Conservation (phyloP, 352 stramenopile genomes). For the Pseudoperonospora humuli region DNA sequence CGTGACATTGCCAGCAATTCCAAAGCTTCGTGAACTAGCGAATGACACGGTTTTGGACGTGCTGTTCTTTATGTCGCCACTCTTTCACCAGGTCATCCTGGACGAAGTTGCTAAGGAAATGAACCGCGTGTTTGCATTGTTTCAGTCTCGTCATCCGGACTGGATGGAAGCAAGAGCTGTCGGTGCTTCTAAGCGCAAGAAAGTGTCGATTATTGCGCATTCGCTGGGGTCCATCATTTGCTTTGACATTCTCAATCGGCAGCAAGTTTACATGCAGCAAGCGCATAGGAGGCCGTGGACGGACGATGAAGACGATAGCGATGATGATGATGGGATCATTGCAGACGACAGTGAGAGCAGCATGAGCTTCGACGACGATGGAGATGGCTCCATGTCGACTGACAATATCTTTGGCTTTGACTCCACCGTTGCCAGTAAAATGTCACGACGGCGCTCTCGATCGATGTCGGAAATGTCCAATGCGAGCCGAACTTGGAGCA, state of each 20-base stretch:
- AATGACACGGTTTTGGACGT: conserved; percentile 91
- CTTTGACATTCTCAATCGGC: conserved; percentile 87
- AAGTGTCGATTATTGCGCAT: conserved; percentile 84
- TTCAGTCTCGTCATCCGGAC: conserved; percentile 50
- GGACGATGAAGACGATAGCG: conserved; percentile 29
- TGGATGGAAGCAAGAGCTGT: conserved; percentile 26
- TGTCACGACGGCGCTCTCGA: conserved; percentile 29
- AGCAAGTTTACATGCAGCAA: conserved; percentile 38
- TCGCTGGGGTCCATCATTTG: conserved; percentile 88
- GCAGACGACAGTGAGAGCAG: conserved; percentile 14
- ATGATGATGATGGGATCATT: conserved; percentile 24
- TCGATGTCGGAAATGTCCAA: conserved; percentile 36
- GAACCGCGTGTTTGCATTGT: conserved; percentile 82
- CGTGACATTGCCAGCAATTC: conserved; percentile 81
- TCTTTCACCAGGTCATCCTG: conserved; percentile 89
- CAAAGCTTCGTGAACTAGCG: conserved; percentile 86
- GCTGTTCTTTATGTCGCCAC: conserved; percentile 89
- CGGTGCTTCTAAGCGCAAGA: conserved; percentile 30
- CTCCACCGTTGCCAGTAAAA: conserved; percentile 15
- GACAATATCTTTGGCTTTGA: conserved; percentile 33
- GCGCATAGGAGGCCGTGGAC: conserved; percentile 19
- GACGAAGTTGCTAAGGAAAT: conserved; percentile 88
- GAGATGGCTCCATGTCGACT: background rate
- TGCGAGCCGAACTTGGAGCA: conserved; percentile 11
- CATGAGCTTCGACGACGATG: conserved; percentile 13